Base-by-base conservation (phyloP, 371 early-diverging fungal species). In the Vairimorpha necatrix region DNA sequence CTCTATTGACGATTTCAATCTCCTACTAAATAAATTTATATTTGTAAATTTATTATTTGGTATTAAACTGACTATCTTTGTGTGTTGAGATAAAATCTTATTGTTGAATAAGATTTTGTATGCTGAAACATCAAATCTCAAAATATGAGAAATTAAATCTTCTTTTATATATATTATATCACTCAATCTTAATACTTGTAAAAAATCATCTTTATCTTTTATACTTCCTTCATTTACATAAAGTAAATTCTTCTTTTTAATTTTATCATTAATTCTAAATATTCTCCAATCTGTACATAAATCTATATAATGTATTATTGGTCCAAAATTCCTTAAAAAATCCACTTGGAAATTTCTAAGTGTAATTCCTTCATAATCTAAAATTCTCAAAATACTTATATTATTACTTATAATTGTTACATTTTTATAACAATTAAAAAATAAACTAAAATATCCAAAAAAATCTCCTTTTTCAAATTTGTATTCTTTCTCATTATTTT, bases 391-490 rank as follows among this genome's bases (percentile, higher is more conserved):
- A 4, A 28, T 56, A 36, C 36, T 22, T 24, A 32, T 34, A 14
- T 13, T 36, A 7, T 16, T 32, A 42, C 46, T 34, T 20, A 7
- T 32, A 34, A 69, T 69, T 47, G 30, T 42, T 3, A 56, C 18
- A 7, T 56, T 20, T 56, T 2, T 2, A 53, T 69, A 69, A 2
- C 38, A 69, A 26, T 56, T 61, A 60, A 70, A 70, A 47, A 70
- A 70, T 56, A 70, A 42, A 42, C 46, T 60, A 70, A 36, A 39
- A 70, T 70, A 70, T 36, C 71, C 71, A 70, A 70, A 70, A 11
- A 60, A 0, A 0, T 20, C 46, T 39, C 46, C 42, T 26, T 32
- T 34, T 16, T 46, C 47, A 39, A 56, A 60, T 13, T 26, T 39
- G 30, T 39, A 56, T 20, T 7, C 60, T 50, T 60, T 70, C 42